Evolutionary conservation across 2,329 filamentous ascomycete species (phyloP).

Genomic region (Akanthomyces lecanii): DNA sequence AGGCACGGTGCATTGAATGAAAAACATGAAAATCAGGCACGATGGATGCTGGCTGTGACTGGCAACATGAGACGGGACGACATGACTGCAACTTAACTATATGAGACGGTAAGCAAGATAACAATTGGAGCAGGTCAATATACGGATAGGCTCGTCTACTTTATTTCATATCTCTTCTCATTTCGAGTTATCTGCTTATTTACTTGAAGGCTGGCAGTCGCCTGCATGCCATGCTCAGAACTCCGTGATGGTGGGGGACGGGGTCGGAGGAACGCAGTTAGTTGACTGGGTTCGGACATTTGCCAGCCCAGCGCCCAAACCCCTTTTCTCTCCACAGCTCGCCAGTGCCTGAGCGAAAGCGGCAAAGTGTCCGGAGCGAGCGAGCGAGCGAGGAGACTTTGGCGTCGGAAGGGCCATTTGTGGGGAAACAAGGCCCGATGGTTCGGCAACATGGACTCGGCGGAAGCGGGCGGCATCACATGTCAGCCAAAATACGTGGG

Average conservation of each 20-base stretch:
- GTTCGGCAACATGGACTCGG: constrained; percentile 4
- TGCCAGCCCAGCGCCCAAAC: neutral
- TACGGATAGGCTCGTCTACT: too few species aligned
- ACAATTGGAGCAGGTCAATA: too few species aligned
- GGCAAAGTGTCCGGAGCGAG: neutral
- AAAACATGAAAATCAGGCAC: neutral
- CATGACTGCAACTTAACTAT: too few species aligned
- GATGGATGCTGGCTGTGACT: neutral
- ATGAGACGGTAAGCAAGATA: too few species aligned
- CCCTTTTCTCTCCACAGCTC: neutral
- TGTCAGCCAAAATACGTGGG: neutral
- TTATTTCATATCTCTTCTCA: too few species aligned
- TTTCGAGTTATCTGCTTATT: too few species aligned
- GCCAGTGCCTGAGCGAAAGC: neutral
- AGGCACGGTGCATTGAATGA: neutral
- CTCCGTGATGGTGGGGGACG: too few species aligned
- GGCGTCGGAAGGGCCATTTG: neutral
- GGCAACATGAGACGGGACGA: neutral
- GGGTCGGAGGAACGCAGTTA: too few species aligned
- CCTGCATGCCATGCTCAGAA: too few species aligned
- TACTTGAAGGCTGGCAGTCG: too few species aligned
- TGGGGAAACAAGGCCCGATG: neutral
- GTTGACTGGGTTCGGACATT: constrained; percentile 1
- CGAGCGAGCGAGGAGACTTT: neutral
- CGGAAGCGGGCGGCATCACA: constrained; percentile 7